Conservation (phyloP, 257 asterid genomes). For the Solanum paucissectum region DNA sequence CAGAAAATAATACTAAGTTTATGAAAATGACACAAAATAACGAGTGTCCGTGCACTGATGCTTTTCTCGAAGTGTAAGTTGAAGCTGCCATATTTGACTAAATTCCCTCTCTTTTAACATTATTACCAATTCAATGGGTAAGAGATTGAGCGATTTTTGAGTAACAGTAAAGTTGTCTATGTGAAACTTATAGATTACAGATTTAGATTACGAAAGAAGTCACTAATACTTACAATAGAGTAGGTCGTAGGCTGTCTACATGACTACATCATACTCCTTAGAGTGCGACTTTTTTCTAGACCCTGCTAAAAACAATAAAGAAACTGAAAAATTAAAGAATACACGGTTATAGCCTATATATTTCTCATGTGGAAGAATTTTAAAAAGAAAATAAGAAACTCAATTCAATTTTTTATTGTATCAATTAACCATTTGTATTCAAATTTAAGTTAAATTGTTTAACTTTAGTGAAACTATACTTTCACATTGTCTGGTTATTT, state of each 20-base stretch:
- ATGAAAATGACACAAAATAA: background rate
- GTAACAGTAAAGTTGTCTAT: background rate
- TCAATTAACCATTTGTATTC: too few relatives aligned
- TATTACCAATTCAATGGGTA: background rate
- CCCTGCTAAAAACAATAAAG: background rate
- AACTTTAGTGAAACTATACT: too few relatives aligned
- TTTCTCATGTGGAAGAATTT: background rate
- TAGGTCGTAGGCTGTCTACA: background rate
- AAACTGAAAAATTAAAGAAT: background rate
- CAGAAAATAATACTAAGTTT: background rate
- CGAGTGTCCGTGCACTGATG: background rate
- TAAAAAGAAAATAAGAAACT: too few relatives aligned
- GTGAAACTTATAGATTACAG: background rate
- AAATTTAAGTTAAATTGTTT: too few relatives aligned
- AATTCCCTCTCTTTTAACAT: background rate
- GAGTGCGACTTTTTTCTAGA: background rate
- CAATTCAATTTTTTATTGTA: too few relatives aligned
- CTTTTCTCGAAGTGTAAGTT: background rate
- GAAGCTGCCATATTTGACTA: background rate
- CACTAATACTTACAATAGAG: background rate
- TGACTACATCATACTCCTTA: background rate
- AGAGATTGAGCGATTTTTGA: background rate
- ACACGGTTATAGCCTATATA: background rate
- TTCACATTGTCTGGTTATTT: too few relatives aligned
- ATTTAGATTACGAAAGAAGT: background rate